Percentiles rank a stretch among this genome's conserved stretches.
Conservation (phyloP, 164 flowering plant genomes). For the Magnolia kwangsiensis region DNA sequence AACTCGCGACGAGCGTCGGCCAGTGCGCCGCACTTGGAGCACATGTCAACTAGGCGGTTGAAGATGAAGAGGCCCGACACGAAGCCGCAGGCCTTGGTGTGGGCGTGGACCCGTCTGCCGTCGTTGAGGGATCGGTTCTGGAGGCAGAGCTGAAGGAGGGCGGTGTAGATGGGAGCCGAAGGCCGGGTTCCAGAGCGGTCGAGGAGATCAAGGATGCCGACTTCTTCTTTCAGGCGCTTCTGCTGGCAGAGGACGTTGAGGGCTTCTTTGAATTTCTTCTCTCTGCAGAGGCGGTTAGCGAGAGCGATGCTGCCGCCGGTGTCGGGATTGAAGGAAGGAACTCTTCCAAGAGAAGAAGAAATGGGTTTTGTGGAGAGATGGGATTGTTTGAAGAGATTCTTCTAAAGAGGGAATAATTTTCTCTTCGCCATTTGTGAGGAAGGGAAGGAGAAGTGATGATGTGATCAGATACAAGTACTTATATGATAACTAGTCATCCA, state of each 20-base stretch:
- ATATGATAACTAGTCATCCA: neutral
- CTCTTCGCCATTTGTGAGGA: too few species aligned
- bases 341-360: neutral
- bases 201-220: slow-evolving; percentile 16
- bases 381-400: neutral
- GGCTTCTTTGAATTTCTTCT: slow-evolving; percentile 27
- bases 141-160: slow-evolving; percentile 22
- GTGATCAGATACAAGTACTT: neutral
- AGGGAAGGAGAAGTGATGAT: neutral
- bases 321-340: slow-evolving; percentile 6
- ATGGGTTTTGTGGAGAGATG: neutral
- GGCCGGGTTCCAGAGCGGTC: slow-evolving; percentile 20
- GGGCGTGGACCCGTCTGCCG: slow-evolving; percentile 22
- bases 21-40: slow-evolving; percentile 13
- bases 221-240: slow-evolving; percentile 23
- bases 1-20: slow-evolving; percentile 19
- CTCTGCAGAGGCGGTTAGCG: slow-evolving; percentile 16
- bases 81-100: slow-evolving; percentile 16
- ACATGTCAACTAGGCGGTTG: slow-evolving; percentile 22
- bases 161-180: slow-evolving; percentile 17
- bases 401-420: neutral
- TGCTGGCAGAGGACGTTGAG: slow-evolving; percentile 21
- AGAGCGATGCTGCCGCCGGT: neutral
- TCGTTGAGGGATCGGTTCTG: slow-evolving; percentile 19
- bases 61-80: slow-evolving; percentile 16